Conservation (phyloP, 2,329 filamentous ascomycete genomes). For the Aspergillus sp. region DNA sequence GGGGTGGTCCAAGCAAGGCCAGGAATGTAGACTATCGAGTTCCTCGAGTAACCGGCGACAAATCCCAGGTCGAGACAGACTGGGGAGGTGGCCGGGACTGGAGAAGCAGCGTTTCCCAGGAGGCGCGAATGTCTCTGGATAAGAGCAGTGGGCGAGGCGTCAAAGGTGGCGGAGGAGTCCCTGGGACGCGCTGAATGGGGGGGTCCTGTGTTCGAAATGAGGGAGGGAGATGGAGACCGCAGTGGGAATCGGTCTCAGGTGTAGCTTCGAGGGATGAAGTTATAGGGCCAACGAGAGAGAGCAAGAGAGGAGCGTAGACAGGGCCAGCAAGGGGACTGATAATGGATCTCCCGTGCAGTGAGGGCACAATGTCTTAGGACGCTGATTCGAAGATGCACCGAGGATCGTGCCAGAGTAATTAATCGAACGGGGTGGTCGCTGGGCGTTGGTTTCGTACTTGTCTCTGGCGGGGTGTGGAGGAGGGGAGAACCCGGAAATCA, state of each 20-base stretch:
- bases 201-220: neutral
- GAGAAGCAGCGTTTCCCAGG: conserved; percentile 14
- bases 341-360: conserved; percentile 7
- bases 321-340: conserved; percentile 7
- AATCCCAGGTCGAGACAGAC: conserved; percentile 10
- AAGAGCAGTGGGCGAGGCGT: conserved; percentile 8
- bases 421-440: neutral
- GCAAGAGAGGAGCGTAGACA: conserved; percentile 1
- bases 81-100: conserved; percentile 2
- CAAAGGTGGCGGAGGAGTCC: conserved; percentile 2
- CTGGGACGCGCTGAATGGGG: too few relatives aligned
- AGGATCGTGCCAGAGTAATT: neutral
- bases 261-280: conserved; percentile 2
- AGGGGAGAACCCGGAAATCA: neutral
- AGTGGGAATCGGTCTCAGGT: neutral
- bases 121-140: conserved; percentile 20
- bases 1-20: conserved; percentile 35
- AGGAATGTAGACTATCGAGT: conserved; percentile 40
- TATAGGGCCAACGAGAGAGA: conserved; percentile 7
- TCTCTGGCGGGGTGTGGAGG: neutral
- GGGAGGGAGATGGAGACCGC: neutral
- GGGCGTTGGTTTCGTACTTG: neutral
- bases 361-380: conserved; percentile 18
- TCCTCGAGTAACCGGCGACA: conserved; percentile 33
- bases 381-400: neutral